phyloP scores from a whole-genome alignment of 2,329 filamentous ascomycete genomes.

The Pseudogymnoascus sp. region DNA sequence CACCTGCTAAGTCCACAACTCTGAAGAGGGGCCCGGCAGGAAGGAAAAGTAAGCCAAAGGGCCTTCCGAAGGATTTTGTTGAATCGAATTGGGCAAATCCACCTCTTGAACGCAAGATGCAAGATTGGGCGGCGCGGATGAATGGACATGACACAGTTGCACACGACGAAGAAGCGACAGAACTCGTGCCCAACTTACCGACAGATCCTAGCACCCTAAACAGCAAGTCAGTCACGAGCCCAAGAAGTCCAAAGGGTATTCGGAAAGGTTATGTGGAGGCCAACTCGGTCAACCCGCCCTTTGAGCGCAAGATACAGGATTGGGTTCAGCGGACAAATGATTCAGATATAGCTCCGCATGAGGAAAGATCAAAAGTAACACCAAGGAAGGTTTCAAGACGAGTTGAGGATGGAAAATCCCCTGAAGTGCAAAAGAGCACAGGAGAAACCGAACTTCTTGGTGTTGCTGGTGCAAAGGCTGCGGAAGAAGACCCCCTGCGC shows the following conservation, averaged over 20 bases:
- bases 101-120: constrained; percentile 50
- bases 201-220: background rate
- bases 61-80: constrained; percentile 53
- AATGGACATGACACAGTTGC: background rate
- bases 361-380: background rate
- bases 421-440: background rate
- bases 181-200: background rate
- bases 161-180: background rate
- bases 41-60: constrained; percentile 5
- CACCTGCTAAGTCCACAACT: background rate
- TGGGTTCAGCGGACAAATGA: constrained; percentile 40
- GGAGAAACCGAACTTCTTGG: background rate
- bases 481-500: constrained; percentile 27
- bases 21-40: background rate
- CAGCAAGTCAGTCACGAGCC: background rate
- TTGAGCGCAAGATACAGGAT: constrained; percentile 53
- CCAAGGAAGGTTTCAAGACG: background rate
- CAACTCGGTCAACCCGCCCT: constrained; percentile 46
- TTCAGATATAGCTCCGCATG: background rate
- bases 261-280: constrained; percentile 47
- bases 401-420: background rate
- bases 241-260: background rate
- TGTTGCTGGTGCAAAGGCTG: background rate
- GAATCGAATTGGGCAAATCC: constrained; percentile 47
- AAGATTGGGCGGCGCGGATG: constrained; percentile 46